A percentile compares a stretch with the other conserved stretches of the same genome.
Evolutionary conservation across 2,329 filamentous ascomycete genomes (phyloP).

Genomic region (Fusarium pseudonygamai): DNA sequence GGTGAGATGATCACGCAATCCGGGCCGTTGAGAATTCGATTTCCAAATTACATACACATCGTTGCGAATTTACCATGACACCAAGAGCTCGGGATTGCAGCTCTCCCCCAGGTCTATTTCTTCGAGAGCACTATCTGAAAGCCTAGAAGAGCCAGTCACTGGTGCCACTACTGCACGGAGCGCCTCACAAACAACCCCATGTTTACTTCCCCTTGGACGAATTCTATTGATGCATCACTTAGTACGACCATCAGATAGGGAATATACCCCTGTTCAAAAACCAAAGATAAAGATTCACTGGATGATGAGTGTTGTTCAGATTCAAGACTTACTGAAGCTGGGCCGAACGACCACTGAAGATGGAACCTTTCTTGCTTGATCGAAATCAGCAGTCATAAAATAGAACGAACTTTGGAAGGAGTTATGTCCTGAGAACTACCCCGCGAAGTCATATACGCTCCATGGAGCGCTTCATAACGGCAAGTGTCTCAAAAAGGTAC

Average conservation of each 20-base stretch:
- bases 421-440: not conserved
- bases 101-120: not conserved
- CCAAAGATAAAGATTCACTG: not conserved
- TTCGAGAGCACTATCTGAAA: too few relatives aligned
- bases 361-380: rapidly evolving
- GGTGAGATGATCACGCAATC: not conserved
- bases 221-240: not conserved
- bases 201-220: rapidly evolving
- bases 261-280: not conserved
- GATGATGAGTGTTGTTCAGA: not conserved
- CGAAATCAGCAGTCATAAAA: rapidly evolving
- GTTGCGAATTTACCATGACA: too few relatives aligned
- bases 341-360: rapidly evolving
- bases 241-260: not conserved
- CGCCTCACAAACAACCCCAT: rapidly evolving
- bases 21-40: not conserved
- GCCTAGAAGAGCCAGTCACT: not conserved
- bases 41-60: too few relatives aligned
- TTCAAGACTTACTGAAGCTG: too few relatives aligned
- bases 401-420: not conserved
- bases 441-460: not conserved
- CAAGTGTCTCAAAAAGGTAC: not conserved
- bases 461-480: not conserved
- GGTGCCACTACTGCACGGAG: rapidly evolving
- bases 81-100: not conserved